Evolutionary conservation across 371 early-diverging fungal species (phyloP), one percentile per base, ranked within the genome.

Genomic region (Mycotypha africana): DNA sequence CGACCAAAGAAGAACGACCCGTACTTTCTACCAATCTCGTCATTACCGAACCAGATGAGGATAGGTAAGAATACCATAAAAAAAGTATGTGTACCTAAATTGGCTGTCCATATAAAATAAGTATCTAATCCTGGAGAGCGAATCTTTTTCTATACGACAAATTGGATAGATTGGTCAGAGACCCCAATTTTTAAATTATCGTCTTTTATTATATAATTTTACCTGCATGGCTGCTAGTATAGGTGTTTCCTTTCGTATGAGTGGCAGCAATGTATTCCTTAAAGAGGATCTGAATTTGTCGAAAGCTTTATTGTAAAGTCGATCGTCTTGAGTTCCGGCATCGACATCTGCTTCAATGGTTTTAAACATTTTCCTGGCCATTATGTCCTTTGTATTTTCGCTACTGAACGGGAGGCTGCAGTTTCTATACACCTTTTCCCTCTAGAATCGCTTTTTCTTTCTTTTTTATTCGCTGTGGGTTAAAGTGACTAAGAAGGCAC

Each of bases 1-100:
- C n/a, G n/a, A n/a, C n/a, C n/a, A 28, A 28, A 28, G 28, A 25
- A 12, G 36, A 44, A 10, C 11, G 17, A 15, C n/a, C 33, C 38
- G 38, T 65, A 80, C 81, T 77, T 71, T 58, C 78, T 73, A 14
- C 75, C 81, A 30, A 79, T 54, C 45, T 68, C 62, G 8, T 70
- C 70, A 38, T 70, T 70, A 28, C 80, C 81, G 46, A 88, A 84
- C 88, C 85, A 86, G 47, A 86, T 82, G 21, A 85, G 57, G 22
- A 82, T 56, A 4, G 89, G 89, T 17, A 86, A 53, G 37, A 80
- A 74, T 14, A 84, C 53, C 73, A 88, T 69, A 61, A 84, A 88
- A 40, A 84, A 84, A 7, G 84, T 82, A 42, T 85, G 88, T 33
- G 83, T 84, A 12, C 88, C 88, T 24, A 85, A 74, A 56, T 76